Evolutionary conservation across 495 filamentous ascomycete genomes (phyloP).

Genomic region (Achaetomiella virescens): DNA sequence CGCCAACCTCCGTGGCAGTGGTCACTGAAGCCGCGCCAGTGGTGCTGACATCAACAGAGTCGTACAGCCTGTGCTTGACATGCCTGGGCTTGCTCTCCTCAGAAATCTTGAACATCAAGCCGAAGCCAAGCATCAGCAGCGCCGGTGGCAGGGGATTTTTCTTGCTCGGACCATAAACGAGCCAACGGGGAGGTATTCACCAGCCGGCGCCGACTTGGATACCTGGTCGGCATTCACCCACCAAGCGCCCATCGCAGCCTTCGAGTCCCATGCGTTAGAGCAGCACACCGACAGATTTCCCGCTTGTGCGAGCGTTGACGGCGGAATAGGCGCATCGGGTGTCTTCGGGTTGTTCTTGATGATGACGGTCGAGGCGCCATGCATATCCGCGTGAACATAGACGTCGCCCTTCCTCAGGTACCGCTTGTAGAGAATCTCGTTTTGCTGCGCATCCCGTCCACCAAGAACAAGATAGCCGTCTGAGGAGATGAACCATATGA

Average conservation of each 20-base stretch:
- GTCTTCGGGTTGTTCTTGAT: slow-evolving; percentile 75
- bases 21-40: slow-evolving; percentile 7
- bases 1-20: background rate
- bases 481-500: slow-evolving; percentile 87
- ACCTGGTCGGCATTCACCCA: slow-evolving; percentile 88
- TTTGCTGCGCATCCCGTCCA: slow-evolving; percentile 83
- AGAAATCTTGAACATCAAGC: slow-evolving; percentile 79
- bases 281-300: slow-evolving; percentile 76
- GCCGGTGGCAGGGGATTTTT: slow-evolving; percentile 89
- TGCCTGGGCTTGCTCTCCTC: slow-evolving; percentile 80
- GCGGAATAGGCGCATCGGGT: slow-evolving; percentile 78
- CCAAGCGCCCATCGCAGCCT: slow-evolving; percentile 90
- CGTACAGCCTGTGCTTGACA: slow-evolving; percentile 62
- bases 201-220: slow-evolving; percentile 67
- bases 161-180: slow-evolving; percentile 68
- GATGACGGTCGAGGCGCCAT: slow-evolving; percentile 74
- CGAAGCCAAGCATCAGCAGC: slow-evolving; percentile 81
- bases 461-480: slow-evolving; percentile 90
- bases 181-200: slow-evolving; percentile 73
- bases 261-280: slow-evolving; percentile 89
- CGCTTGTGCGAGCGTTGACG: slow-evolving; percentile 85
- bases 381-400: slow-evolving; percentile 84
- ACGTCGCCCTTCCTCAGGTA: slow-evolving; percentile 84
- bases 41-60: slow-evolving; percentile 20
- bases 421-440: slow-evolving; percentile 79